A percentile compares a stretch with the other conserved stretches of the same genome.
phyloP scores from a whole-genome alignment of 371 early-diverging fungal genomes.

The Syncephalis plumigaleata region DNA sequence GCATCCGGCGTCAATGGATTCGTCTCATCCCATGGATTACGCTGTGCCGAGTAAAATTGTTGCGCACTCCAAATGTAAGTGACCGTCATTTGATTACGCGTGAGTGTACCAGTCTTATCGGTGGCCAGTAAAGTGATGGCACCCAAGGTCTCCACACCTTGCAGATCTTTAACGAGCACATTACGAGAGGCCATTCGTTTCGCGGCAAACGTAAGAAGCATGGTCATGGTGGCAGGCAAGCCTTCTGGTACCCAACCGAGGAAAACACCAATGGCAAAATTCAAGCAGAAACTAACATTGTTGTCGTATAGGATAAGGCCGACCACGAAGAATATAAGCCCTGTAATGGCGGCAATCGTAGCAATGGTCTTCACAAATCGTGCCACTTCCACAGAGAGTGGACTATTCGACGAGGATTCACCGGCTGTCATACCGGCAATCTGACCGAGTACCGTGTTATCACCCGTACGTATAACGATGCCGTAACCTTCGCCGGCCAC shows the following conservation, averaged over 20 bases:
- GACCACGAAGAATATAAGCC: slow-evolving; percentile 68
- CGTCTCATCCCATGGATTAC: slow-evolving; percentile 17
- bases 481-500: slow-evolving; percentile 83
- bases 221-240: slow-evolving; percentile 77
- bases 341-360: slow-evolving; percentile 49
- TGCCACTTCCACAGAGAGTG: slow-evolving; percentile 60
- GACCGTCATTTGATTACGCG: slow-evolving; percentile 88
- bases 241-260: slow-evolving; percentile 84
- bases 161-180: slow-evolving; percentile 88
- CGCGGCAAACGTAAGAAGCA: slow-evolving; percentile 82
- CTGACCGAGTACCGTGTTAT: slow-evolving; percentile 82
- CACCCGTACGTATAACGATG: slow-evolving; percentile 82
- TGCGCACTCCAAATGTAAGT: slow-evolving; percentile 69
- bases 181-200: slow-evolving; percentile 78
- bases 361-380: slow-evolving; percentile 76
- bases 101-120: slow-evolving; percentile 92
- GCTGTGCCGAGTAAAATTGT: slow-evolving; percentile 35
- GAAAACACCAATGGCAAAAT: slow-evolving; percentile 80
- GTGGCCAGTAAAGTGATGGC: slow-evolving; percentile 88
- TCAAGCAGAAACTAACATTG: slow-evolving; percentile 39
- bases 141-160: slow-evolving; percentile 94
- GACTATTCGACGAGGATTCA: slow-evolving; percentile 50
- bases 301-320: slow-evolving; percentile 32
- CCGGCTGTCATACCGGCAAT: slow-evolving; percentile 73
- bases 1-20: slow-evolving; percentile 16